phyloP scores from a whole-genome alignment of 1,284 basidiomycete genomes.

The Lentinula novae-zelandiae region DNA sequence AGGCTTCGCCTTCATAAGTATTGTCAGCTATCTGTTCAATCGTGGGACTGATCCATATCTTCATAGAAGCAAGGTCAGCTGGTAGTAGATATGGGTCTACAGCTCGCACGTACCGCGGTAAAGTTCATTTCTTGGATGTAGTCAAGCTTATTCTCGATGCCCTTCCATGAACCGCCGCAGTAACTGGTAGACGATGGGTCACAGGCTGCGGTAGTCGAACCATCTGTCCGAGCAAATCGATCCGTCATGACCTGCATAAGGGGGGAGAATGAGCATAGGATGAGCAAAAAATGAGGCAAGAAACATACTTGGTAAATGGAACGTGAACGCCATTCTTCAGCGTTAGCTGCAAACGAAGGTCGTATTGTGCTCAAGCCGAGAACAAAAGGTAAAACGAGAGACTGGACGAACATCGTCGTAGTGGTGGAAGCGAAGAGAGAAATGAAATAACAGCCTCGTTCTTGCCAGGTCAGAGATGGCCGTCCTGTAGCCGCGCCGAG shows the following conservation, averaged over 20 bases:
- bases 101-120: conserved; percentile 40
- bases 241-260: conserved; percentile 50
- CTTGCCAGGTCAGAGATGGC: background rate
- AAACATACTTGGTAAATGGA: conserved; percentile 29
- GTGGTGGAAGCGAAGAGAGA: background rate
- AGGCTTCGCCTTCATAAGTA: background rate
- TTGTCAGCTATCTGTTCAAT: background rate
- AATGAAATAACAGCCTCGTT: background rate
- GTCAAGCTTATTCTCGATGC: conserved; percentile 49
- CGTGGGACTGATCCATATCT: background rate
- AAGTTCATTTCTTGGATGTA: conserved; percentile 70
- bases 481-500: background rate
- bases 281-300: background rate
- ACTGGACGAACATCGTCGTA: background rate
- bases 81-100: background rate
- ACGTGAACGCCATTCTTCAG: conserved; percentile 29
- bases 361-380: background rate
- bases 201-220: conserved; percentile 40
- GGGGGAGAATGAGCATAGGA: background rate
- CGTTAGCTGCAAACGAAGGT: conserved; percentile 22
- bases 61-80: background rate
- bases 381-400: background rate
- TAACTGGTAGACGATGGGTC: conserved; percentile 45
- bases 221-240: conserved; percentile 50
- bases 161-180: conserved; percentile 68